phyloP scores from a whole-genome alignment of 441 rosid species.

The Syzygium malaccense region DNA sequence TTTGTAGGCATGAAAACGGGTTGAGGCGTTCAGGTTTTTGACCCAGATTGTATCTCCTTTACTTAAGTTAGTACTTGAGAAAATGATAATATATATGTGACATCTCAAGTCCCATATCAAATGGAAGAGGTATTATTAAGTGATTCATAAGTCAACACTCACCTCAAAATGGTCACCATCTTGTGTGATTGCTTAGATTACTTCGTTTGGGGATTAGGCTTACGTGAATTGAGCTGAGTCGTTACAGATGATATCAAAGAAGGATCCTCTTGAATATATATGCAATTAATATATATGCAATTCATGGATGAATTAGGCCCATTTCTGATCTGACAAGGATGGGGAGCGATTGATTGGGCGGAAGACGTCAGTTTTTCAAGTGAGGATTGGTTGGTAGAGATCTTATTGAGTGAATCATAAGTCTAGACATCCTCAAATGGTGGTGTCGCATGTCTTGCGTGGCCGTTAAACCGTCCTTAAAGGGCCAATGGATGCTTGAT shows the following conservation, averaged over 20 bases:
- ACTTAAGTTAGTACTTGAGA: background rate
- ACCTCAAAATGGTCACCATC: background rate
- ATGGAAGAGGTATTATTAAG: fast-evolving
- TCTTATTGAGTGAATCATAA: too few species aligned
- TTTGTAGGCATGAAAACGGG: background rate
- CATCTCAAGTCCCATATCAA: background rate
- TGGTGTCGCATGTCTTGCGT: too few species aligned
- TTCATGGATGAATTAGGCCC: fast-evolving
- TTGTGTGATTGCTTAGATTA: fast-evolving
- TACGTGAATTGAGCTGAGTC: fast-evolving
- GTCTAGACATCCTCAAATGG: too few species aligned
- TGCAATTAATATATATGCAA: fast-evolving
- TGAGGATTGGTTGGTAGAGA: too few species aligned
- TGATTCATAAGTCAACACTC: background rate
- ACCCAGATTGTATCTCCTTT: background rate
- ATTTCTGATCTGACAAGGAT: background rate
- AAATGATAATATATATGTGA: background rate
- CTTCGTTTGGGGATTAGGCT: fast-evolving
- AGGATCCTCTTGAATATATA: fast-evolving
- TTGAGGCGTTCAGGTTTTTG: background rate
- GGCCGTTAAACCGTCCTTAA: too few species aligned
- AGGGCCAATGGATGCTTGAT: too few species aligned
- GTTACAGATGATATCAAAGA: background rate
- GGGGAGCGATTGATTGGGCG: background rate
- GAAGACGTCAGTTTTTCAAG: too few species aligned